Evolutionary conservation across 352 stramenopile genomes (phyloP), one percentile per base, ranked within the genome.

Genomic region (Phytophthora sojae): DNA sequence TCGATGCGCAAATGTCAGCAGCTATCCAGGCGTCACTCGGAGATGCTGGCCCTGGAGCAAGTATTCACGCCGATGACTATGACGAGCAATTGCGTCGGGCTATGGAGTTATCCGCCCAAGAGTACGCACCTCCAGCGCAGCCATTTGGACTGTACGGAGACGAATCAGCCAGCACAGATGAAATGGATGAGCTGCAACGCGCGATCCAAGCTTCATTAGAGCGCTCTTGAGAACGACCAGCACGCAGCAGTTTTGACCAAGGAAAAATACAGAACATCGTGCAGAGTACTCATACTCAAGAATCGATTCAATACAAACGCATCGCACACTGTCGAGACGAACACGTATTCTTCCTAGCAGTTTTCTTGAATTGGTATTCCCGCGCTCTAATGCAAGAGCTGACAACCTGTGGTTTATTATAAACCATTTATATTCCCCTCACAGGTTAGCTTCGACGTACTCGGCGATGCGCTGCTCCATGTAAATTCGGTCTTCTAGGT

Each of bases 391-490:
- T n/a, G 37, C n/a, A 35, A 39, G 37, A 59, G 57, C 19, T 64
- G 54, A n/a, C 58, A 59, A 58, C 49, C 42, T 51, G 55, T 25
- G 42, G 23, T 60, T 69, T 39, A 67, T 67, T 21, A 21, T 21
- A 61, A n/a, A n/a, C n/a, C n/a, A n/a, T n/a, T n/a, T 21, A 21
- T 21, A 61, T 57, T 69, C 19, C 32, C 45, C 56, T 91, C 81
- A 96, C 75, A 96, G 74, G 72, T 95, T 78, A 30, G 84, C 75
- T 54, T 83, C 61, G 49, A 96, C 87, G 74, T 96, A 97, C 71
- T 95, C 85, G 32, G 85, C 82, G 57, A 99, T 98, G 65, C 92
- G 85, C 76, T 98, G 90, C 80, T 99, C 96, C 93, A 98, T 97
- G 84, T 98, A 99, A 70, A 98, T 93, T 47, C 94, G 89, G 79